Evolutionary conservation across 2,329 filamentous ascomycete species (phyloP).

Genomic region (Colletotrichum musicola): DNA sequence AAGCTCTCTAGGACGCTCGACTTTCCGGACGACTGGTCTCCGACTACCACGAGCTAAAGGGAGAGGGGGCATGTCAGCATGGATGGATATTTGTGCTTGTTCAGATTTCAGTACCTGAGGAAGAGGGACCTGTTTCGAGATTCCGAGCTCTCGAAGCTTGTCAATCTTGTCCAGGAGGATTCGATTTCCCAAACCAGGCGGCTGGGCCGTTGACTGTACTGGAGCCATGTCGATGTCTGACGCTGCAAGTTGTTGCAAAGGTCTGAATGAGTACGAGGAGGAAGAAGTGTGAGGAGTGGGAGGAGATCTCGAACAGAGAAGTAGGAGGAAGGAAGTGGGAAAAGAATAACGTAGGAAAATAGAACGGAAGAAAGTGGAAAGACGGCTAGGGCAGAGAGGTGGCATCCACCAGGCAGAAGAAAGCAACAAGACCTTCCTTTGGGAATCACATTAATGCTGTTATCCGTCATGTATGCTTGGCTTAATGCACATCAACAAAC

Average conservation of each 20-base stretch:
- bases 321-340: neutral
- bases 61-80: conserved; percentile 42
- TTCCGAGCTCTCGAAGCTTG: conserved; percentile 49
- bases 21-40: conserved; percentile 88
- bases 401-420: too few relatives aligned
- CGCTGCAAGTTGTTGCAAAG: neutral
- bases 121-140: conserved; percentile 50
- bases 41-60: conserved; percentile 81
- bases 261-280: neutral
- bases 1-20: conserved; percentile 82
- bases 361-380: too few relatives aligned
- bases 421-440: too few relatives aligned
- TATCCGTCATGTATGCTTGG: too few relatives aligned
- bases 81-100: conserved; percentile 39
- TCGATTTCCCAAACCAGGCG: conserved; percentile 16
- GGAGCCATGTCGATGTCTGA: conserved; percentile 3
- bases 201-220: conserved; percentile 9
- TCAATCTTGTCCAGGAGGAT: conserved; percentile 45
- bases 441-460: too few relatives aligned
- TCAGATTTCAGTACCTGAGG: conserved; percentile 21
- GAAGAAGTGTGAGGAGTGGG: neutral
- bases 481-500: too few relatives aligned
- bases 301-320: neutral
- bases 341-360: too few relatives aligned
- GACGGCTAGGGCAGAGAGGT: too few relatives aligned